A percentile compares a stretch with the other conserved stretches of the same genome.
These are phyloP conservation scores for Amyloporia xantha DNA, from an alignment of 768 basidiomycete species.

Conservation along the genomic window DNA sequence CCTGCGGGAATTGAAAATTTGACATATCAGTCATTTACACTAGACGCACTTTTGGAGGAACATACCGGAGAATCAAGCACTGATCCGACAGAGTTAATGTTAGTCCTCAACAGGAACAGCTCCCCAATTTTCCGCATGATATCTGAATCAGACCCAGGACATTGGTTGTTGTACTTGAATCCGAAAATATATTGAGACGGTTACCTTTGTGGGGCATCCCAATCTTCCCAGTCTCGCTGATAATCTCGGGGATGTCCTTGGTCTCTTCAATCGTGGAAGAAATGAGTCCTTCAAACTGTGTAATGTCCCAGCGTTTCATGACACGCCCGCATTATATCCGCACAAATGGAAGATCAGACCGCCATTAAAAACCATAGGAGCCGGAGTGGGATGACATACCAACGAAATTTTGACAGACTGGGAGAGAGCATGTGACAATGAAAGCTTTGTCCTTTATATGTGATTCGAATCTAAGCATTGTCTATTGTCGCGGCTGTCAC, in stretches of 20 bases:
- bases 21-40: background rate
- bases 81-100: constrained; percentile 92
- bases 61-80: constrained; percentile 92
- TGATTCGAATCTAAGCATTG: constrained; percentile 6
- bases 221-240: constrained; percentile 93
- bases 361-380: background rate
- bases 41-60: constrained; percentile 13
- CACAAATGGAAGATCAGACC: background rate
- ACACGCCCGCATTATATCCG: background rate
- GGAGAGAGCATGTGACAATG: constrained; percentile 88
- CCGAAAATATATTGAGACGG: background rate
- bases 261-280: constrained; percentile 93
- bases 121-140: constrained; percentile 98
- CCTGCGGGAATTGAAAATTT: constrained; percentile 43
- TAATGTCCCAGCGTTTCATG: no score
- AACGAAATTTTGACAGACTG: constrained; percentile 97
- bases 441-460: constrained; percentile 79
- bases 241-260: constrained; percentile 89
- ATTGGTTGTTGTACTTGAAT: background rate
- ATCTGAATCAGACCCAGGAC: constrained; percentile 36
- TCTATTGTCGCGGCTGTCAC: constrained; percentile 24
- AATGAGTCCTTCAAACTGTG: constrained; percentile 85
- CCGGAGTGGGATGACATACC: constrained; percentile 31
- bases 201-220: constrained; percentile 79
- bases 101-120: constrained; percentile 86